Conservation (phyloP, 2,329 filamentous ascomycete species). For the Ophiocordyceps australis region DNA sequence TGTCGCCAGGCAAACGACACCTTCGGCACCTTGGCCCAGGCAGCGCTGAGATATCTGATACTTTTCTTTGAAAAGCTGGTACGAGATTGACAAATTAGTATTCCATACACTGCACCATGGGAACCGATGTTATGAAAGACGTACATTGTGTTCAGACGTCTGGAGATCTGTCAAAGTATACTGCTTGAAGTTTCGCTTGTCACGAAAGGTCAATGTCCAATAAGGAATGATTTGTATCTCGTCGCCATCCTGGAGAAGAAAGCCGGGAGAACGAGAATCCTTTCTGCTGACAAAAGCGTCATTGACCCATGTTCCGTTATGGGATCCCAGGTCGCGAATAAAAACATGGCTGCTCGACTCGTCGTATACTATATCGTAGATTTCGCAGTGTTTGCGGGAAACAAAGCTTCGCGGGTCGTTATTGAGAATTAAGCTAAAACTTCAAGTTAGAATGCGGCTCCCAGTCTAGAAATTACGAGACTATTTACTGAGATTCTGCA, state of each 20-base stretch:
- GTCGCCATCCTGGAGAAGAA: constrained; percentile 32
- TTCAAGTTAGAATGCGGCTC: no score
- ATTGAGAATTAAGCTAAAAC: constrained; percentile 19
- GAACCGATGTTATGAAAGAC: constrained; percentile 1
- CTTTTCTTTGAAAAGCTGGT: constrained; percentile 14
- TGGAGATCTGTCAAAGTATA: constrained; percentile 12
- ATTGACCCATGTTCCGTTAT: constrained; percentile 35
- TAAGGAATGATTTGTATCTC: constrained; percentile 20
- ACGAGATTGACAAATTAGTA: no score
- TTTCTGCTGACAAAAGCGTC: constrained; percentile 21
- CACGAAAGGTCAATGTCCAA: constrained; percentile 17
- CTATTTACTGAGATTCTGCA: constrained; percentile 14
- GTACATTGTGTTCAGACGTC: constrained; percentile 13
- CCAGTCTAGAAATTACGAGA: no score
- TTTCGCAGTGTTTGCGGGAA: constrained; percentile 34
- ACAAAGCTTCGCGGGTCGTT: constrained; percentile 18
- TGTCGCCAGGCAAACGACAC: constrained; percentile 17
- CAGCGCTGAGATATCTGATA: constrained; percentile 15
- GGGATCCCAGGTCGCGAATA: constrained; percentile 35
- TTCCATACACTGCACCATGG: constrained; percentile 4
- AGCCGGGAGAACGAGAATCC: constrained; percentile 18
- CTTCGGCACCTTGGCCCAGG: constrained; percentile 18
- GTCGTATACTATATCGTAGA: constrained; percentile 36
- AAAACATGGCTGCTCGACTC: constrained; percentile 25
- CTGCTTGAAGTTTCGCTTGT: constrained; percentile 8